phyloP scores from a whole-genome alignment of 192 early-diverging fungal genomes.

The Funneliformis geosporum region DNA sequence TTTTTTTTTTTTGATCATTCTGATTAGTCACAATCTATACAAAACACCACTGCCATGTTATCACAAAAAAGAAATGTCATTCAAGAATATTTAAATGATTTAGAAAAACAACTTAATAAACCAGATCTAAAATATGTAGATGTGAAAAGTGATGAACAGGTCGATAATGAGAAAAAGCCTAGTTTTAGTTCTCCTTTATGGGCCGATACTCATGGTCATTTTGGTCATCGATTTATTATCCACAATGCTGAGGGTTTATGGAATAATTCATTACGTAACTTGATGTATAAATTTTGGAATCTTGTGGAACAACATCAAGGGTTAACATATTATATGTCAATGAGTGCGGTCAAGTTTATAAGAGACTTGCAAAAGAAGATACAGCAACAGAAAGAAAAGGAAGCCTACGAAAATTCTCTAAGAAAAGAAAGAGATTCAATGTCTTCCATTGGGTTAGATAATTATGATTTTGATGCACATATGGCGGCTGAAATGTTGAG shows the following conservation, averaged over 20 bases:
- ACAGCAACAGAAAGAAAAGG: slow-evolving; percentile 23
- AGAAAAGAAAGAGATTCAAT: slow-evolving; percentile 1
- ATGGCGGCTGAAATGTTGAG: slow-evolving; percentile 49
- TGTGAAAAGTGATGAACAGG: neutral
- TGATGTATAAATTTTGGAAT: slow-evolving; percentile 74
- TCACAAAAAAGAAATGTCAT: slow-evolving; percentile 64
- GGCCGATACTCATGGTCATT: slow-evolving; percentile 49
- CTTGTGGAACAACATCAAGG: slow-evolving; percentile 68
- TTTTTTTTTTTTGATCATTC: neutral
- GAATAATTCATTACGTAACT: slow-evolving; percentile 84
- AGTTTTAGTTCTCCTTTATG: slow-evolving; percentile 30
- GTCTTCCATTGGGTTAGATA: slow-evolving; percentile 19
- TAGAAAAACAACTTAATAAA: slow-evolving; percentile 15
- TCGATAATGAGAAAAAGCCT: neutral
- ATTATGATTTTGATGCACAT: slow-evolving; percentile 34
- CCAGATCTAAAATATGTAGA: neutral
- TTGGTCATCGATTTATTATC: slow-evolving; percentile 75
- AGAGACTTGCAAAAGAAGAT: slow-evolving; percentile 57
- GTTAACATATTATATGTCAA: slow-evolving; percentile 81
- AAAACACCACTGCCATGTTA: slow-evolving; percentile 58
- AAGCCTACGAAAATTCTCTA: neutral
- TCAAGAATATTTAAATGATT: slow-evolving; percentile 39
- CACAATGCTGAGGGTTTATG: slow-evolving; percentile 85
- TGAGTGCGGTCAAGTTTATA: slow-evolving; percentile 75
- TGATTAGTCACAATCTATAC: slow-evolving; percentile 53